A percentile compares a stretch with the other conserved stretches of the same genome.
Conservation (phyloP, 441 rosid species). For the Breynia disticha region DNA sequence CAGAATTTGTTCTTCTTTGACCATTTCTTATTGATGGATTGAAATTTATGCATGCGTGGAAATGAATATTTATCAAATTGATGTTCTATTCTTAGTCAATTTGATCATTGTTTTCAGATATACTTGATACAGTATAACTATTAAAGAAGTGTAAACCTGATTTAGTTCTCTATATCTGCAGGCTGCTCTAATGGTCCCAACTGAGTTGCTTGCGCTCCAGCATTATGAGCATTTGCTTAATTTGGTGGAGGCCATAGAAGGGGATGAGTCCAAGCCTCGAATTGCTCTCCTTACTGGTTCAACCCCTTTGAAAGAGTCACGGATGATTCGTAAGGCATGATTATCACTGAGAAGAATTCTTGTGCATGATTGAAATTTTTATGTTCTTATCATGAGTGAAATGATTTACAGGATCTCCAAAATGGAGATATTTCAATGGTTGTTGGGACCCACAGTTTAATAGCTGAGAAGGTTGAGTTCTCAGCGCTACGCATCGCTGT, state of each 20-base stretch:
- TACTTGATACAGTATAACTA: neutral
- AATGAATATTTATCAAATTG: neutral
- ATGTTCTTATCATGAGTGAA: slow-evolving; percentile 14
- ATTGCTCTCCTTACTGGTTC: slow-evolving; percentile 88
- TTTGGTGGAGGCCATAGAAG: slow-evolving; percentile 58
- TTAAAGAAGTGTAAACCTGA: neutral
- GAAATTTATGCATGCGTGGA: neutral
- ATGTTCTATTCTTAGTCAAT: slow-evolving; percentile 4
- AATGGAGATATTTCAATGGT: slow-evolving; percentile 72
- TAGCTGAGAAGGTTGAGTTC: slow-evolving; percentile 80
- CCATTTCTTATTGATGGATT: neutral
- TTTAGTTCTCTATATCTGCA: slow-evolving; percentile 18
- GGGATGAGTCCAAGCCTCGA: slow-evolving; percentile 52
- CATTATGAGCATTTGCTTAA: slow-evolving; percentile 76
- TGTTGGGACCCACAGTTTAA: slow-evolving; percentile 92
- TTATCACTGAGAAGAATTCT: slow-evolving; percentile 20
- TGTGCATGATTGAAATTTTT: slow-evolving; percentile 7
- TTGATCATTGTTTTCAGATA: slow-evolving; percentile 6
- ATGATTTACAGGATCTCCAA: slow-evolving; percentile 63
- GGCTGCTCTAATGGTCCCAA: slow-evolving; percentile 99
- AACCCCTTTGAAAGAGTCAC: slow-evolving; percentile 68
- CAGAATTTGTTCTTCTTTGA: slow-evolving; percentile 1
- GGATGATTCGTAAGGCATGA: slow-evolving; percentile 79
- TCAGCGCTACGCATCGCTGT: slow-evolving; percentile 76
- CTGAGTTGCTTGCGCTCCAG: slow-evolving; percentile 90